Conservation (phyloP, 441 rosid genomes). For the Pelargonium myrrhifolium region DNA sequence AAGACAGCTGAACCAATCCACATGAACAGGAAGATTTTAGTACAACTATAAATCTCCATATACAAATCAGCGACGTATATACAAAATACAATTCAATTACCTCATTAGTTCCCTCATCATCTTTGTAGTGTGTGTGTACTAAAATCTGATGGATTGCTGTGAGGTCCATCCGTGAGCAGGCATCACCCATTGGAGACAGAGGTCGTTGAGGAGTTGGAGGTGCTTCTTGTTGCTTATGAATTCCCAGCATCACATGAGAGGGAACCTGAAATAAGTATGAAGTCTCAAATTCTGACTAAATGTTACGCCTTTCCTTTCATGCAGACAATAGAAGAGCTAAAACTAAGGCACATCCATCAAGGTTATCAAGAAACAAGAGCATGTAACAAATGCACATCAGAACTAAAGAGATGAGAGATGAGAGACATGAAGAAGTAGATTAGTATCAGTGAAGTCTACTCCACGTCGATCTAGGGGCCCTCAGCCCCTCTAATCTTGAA, state of each 20-base stretch:
- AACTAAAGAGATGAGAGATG: not conserved
- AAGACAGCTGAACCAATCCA: constrained; percentile 45
- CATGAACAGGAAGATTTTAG: constrained; percentile 14
- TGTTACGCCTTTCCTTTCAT: not conserved
- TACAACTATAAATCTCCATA: constrained; percentile 10
- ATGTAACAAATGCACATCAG: not conserved
- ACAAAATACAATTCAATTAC: constrained; percentile 22
- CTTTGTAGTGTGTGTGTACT: constrained; percentile 50
- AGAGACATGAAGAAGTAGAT: not conserved
- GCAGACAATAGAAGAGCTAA: not conserved
- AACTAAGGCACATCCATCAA: not conserved
- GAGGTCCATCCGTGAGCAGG: constrained; percentile 68
- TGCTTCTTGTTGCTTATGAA: constrained; percentile 33
- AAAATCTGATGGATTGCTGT: constrained; percentile 59
- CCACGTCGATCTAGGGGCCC: not conserved
- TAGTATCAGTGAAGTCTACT: not conserved
- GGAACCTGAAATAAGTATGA: constrained; percentile 38
- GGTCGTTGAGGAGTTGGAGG: constrained; percentile 41
- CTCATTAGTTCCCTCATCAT: constrained; percentile 62
- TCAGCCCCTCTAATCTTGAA: not conserved
- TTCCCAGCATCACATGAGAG: constrained; percentile 48
- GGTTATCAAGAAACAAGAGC: not conserved
- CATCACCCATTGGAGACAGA: constrained; percentile 62
- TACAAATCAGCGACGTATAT: not conserved
- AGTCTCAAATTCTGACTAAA: not conserved